Percentiles rank a stretch among this genome's conserved stretches.
Evolutionary conservation across 768 basidiomycete species (phyloP).

Genomic region (Termitomyces sp.): DNA sequence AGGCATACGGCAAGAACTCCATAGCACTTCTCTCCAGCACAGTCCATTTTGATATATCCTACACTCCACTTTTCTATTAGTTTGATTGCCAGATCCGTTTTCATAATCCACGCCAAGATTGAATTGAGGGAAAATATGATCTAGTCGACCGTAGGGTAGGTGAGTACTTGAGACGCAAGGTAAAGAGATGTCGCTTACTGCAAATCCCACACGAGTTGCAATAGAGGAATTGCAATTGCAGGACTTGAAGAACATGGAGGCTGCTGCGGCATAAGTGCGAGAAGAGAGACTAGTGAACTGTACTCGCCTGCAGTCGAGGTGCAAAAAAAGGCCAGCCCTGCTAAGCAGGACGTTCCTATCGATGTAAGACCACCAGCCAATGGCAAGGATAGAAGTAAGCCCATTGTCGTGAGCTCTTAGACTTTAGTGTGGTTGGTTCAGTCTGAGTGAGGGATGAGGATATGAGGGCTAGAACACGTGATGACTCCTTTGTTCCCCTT

Average conservation of each 20-base stretch:
- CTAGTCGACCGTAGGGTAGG: slow-evolving; percentile 31
- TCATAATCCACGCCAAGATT: slow-evolving; percentile 95
- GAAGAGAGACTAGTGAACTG: neutral
- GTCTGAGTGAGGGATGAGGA: neutral
- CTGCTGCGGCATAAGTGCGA: slow-evolving; percentile 31
- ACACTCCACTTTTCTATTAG: slow-evolving; percentile 90
- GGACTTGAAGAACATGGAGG: slow-evolving; percentile 95
- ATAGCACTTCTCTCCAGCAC: slow-evolving; percentile 88
- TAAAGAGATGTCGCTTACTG: slow-evolving; percentile 41
- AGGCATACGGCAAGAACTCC: slow-evolving; percentile 85
- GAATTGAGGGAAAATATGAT: slow-evolving; percentile 95
- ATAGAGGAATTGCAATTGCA: slow-evolving; percentile 99
- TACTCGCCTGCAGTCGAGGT: slow-evolving; percentile 76
- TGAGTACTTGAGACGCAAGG: neutral
- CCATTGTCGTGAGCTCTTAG: slow-evolving; percentile 41
- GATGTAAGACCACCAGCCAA: slow-evolving; percentile 62
- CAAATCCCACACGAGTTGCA: slow-evolving; percentile 94
- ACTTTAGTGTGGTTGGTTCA: no score
- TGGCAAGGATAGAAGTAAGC: slow-evolving; percentile 68
- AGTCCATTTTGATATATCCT: slow-evolving; percentile 99
- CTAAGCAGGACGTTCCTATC: slow-evolving; percentile 79
- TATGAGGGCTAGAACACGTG: no score
- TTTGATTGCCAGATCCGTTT: slow-evolving; percentile 80
- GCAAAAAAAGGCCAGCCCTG: slow-evolving; percentile 79
- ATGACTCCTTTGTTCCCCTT: neutral